These are phyloP conservation scores for Podaxis sp. DNA, from an alignment of 768 basidiomycete species.

Conservation along the genomic window DNA sequence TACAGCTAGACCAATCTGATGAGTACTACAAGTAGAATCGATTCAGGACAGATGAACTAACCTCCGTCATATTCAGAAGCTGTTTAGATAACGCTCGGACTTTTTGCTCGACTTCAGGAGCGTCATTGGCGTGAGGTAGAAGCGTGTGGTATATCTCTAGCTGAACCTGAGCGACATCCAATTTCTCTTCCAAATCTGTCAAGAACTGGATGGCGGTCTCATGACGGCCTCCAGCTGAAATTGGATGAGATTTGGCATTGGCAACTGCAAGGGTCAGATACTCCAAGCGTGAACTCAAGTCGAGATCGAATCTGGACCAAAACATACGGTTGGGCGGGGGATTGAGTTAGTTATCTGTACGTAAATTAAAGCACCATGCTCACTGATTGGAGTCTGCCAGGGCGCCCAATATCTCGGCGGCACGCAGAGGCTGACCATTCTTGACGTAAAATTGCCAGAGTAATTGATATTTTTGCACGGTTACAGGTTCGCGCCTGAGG, in stretches of 20 bases:
- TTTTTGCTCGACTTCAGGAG: conserved; percentile 61
- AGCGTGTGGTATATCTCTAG: conserved; percentile 82
- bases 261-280: conserved; percentile 93
- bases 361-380: conserved; percentile 29
- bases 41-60: conserved; percentile 32
- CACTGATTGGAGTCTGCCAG: conserved; percentile 86
- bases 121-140: conserved; percentile 58
- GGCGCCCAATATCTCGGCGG: conserved; percentile 80
- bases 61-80: conserved; percentile 84
- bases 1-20: conserved; percentile 60
- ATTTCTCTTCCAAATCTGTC: conserved; percentile 92
- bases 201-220: conserved; percentile 94
- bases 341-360: background rate
- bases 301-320: conserved; percentile 55
- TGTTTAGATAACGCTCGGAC: conserved; percentile 57
- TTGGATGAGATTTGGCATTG: conserved; percentile 93
- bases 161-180: conserved; percentile 96
- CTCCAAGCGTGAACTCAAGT: conserved; percentile 78
- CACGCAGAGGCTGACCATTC: conserved; percentile 81
- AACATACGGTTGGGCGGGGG: background rate
- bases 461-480: conserved; percentile 81
- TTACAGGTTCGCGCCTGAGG: conserved; percentile 76
- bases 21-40: background rate
- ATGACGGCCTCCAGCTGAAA: conserved; percentile 72
- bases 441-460: conserved; percentile 98